Percentiles rank a stretch among this genome's conserved stretches.
Evolutionary conservation across 1,284 basidiomycete species (phyloP).

Genomic region (Leccinum fallax): DNA sequence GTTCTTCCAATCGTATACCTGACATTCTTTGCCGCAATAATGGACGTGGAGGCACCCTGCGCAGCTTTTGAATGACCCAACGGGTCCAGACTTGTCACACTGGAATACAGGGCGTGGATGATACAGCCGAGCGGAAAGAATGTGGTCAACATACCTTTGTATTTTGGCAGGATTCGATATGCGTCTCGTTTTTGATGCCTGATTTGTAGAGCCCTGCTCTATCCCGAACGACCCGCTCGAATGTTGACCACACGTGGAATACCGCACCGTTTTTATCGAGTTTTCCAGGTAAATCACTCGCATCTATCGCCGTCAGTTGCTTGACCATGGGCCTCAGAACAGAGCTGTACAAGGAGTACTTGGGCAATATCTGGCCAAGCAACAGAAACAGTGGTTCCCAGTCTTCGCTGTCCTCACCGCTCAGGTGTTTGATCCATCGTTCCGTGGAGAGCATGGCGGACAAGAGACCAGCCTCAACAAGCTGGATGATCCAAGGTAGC

Average conservation of each 20-base stretch:
- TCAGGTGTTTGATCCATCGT: constrained; percentile 29
- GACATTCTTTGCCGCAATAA: constrained; percentile 36
- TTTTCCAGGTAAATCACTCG: constrained; percentile 10
- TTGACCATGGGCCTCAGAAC: constrained; percentile 21
- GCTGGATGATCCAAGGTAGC: constrained; percentile 29
- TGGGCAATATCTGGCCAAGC: constrained; percentile 28
- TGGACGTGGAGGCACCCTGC: constrained; percentile 33
- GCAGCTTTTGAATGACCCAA: constrained; percentile 32
- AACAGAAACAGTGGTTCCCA: constrained; percentile 34
- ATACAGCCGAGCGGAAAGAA: neutral
- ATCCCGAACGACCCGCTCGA: constrained; percentile 22
- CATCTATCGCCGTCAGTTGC: constrained; percentile 19
- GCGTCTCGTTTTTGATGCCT: constrained; percentile 11
- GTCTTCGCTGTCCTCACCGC: constrained; percentile 24
- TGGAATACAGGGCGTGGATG: constrained; percentile 8
- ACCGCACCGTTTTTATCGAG: constrained; percentile 21
- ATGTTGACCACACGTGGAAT: constrained; percentile 22
- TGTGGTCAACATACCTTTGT: constrained; percentile 17
- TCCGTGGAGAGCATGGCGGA: constrained; percentile 30
- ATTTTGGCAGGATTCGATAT: constrained; percentile 33
- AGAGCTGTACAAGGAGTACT: constrained; percentile 30
- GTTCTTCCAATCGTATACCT: constrained; percentile 32
- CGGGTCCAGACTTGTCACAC: constrained; percentile 31
- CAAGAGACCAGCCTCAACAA: constrained; percentile 29
- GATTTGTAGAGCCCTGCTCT: constrained; percentile 17